Percentiles rank a stretch among this genome's conserved stretches.
phyloP scores from a whole-genome alignment of 2,329 filamentous ascomycete genomes.

The Fusarium pseudoanthophilum region DNA sequence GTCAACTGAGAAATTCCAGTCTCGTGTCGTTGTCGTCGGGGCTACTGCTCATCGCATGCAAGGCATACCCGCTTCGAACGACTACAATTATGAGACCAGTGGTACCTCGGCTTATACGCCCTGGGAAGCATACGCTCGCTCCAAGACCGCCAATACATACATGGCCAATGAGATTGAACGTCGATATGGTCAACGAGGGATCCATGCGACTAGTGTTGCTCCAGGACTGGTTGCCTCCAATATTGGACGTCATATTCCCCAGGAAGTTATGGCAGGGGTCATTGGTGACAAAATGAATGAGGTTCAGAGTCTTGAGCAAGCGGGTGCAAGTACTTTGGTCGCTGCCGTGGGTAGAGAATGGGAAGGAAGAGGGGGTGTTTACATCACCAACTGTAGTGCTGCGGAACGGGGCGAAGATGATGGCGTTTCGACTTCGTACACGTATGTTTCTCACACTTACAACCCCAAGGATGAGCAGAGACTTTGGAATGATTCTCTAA shows the following conservation, averaged over 20 bases:
- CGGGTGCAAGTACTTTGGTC: not conserved
- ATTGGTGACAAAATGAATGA: not conserved
- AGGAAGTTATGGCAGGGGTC: slow-evolving; percentile 2
- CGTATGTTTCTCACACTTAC: slow-evolving; percentile 4
- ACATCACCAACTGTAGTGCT: not conserved
- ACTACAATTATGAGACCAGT: slow-evolving; percentile 3
- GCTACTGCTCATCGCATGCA: slow-evolving; percentile 14
- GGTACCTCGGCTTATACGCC: not conserved
- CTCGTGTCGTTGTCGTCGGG: slow-evolving; percentile 1
- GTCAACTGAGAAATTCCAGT: not conserved
- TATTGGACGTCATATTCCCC: slow-evolving; percentile 8
- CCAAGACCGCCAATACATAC: slow-evolving; percentile 11
- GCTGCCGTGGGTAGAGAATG: not conserved
- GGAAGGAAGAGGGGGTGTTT: not conserved
- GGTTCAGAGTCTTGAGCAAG: not conserved
- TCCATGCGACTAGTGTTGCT: slow-evolving; percentile 8
- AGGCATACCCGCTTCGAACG: not conserved
- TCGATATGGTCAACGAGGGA: not conserved
- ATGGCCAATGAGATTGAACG: slow-evolving; percentile 16
- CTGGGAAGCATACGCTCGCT: slow-evolving; percentile 3
- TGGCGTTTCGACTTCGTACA: not conserved
- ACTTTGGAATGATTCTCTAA: not conserved
- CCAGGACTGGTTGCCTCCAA: slow-evolving; percentile 1
- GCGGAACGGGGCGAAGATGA: not conserved
- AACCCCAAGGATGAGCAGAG: slow-evolving; percentile 1